Base-by-base conservation (phyloP, 371 early-diverging fungal species). In the Rhizopus delemar region DNA sequence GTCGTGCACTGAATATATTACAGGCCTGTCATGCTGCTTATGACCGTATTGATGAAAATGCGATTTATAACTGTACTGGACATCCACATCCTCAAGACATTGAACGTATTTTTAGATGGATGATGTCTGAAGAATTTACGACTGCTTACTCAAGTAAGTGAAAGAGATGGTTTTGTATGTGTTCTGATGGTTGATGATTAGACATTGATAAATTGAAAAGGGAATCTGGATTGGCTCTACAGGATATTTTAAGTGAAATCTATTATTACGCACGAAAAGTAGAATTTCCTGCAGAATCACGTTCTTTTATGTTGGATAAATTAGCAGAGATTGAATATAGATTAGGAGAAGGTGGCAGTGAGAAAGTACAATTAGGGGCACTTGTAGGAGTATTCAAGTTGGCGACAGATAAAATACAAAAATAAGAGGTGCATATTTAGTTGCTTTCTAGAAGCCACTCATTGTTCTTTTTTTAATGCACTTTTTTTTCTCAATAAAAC, bases 1-100 rank as follows among this genome's bases (percentile, higher is more conserved):
- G 99, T 68, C 86, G 93, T 38, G 92, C 93, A 5, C 80, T 99
- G 16, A 99, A 99, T 76, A 92, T 97, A 33, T 76, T 96, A 34
- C 96, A 94, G 72, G 90, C 90, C 34, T 89, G 93, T 74, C 92
- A 93, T 73, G 91, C 95, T 8, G 94, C 90, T 0, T 94, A 86
- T 60, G 86, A 88, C 39, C 56, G 62, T 0, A 87, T 95, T 8
- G 89, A 87, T 57, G 90, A 91, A 59, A 77, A 77, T 13, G 87
- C 86, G 0, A 86, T 98, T 7, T 98, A 97, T 72, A 83, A 83
- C 34, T 94, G 93, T 63, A 95, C 95, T 6, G 99, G 95, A 0
- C 81, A 93, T 34, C 99, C 99, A 22, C 82, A 90, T 15, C 96
- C 97, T 3, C 73, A 83, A 39, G 96, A 96, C 65, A 90, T 98